phyloP scores from a whole-genome alignment of 768 basidiomycete species.

The Termitomyces sp. region DNA sequence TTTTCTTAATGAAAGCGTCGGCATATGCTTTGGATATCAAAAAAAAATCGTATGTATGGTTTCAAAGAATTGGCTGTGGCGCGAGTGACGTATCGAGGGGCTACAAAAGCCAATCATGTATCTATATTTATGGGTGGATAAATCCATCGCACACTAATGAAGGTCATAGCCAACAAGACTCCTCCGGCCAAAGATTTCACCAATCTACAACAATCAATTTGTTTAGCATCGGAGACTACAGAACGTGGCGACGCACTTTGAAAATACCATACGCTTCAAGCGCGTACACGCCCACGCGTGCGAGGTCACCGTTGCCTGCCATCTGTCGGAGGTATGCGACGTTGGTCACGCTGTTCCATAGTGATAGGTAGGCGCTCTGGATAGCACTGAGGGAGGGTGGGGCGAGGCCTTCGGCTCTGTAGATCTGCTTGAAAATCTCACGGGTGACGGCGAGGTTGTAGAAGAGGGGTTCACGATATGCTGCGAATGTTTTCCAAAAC shows the following conservation, averaged over 20 bases:
- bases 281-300: slow-evolving; percentile 66
- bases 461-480: slow-evolving; percentile 69
- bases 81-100: background rate
- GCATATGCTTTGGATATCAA: background rate
- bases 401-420: slow-evolving; percentile 62
- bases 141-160: slow-evolving; percentile 30
- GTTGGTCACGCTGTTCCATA: slow-evolving; percentile 60
- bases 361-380: slow-evolving; percentile 52
- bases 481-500: slow-evolving; percentile 22
- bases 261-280: slow-evolving; percentile 89
- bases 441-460: slow-evolving; percentile 78
- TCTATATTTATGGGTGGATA: slow-evolving; percentile 3
- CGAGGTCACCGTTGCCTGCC: slow-evolving; percentile 59
- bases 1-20: background rate
- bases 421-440: slow-evolving; percentile 73
- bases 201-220: slow-evolving; percentile 46
- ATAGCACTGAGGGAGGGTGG: slow-evolving; percentile 61
- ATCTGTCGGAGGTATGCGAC: slow-evolving; percentile 58
- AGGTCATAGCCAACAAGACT: slow-evolving; percentile 76
- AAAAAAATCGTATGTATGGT: too few relatives aligned
- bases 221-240: background rate
- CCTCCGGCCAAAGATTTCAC: slow-evolving; percentile 83
- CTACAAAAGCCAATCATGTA: background rate
- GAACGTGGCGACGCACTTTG: slow-evolving; percentile 43
- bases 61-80: background rate